Base-by-base conservation (phyloP, 805 yeast genomes). In the Dipodascus albidus region DNA sequence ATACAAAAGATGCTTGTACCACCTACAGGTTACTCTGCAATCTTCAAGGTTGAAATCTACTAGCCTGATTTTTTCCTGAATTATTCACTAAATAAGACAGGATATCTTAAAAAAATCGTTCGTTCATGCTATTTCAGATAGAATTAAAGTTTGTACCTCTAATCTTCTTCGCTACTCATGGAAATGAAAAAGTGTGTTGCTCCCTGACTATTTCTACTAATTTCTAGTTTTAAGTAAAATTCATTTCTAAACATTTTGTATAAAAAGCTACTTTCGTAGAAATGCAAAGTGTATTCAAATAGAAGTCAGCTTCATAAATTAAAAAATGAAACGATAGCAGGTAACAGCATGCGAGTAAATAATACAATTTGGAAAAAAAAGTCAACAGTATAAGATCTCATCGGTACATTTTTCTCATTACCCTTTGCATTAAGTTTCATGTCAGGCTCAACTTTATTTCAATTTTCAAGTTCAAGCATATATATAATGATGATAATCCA, bases 321-420 rank as follows among this genome's bases (percentile, higher is more conserved):
- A 27, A 38, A 38, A 38, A 38, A 14, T 38, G 15, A 38, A 38
- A 14, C 44, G 14, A 6, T 38, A 38, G 20, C 6, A 6, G 33
- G 33, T 27, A 27, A 27, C n/a, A 6, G 20, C n/a, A 17, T 38
- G 44, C 20, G 44, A 38, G 20, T 14, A 38, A 38, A 38, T 4
- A 38, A 38, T 38, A 38, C 17, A 4, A 38, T 11, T 17, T 6
- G 15, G 20, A 38, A 38, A 31, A 31, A 31, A 31, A 31, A 31
- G 9, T 38, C 14, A 6, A 6, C 17, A 38, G 44, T 38, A 6
- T 11, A 38, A 38, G 44, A 38, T 38, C 44, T 38, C 44, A 38
- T 38, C 44, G 44, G 44, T 14, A 38, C 44, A 38, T 38, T 38
- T 38, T 38, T 38, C 44, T 38, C 44, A 38, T 38, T 17, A 38